phyloP scores from a whole-genome alignment of 2,329 filamentous ascomycete species.

The Colletotrichum caudatum region DNA sequence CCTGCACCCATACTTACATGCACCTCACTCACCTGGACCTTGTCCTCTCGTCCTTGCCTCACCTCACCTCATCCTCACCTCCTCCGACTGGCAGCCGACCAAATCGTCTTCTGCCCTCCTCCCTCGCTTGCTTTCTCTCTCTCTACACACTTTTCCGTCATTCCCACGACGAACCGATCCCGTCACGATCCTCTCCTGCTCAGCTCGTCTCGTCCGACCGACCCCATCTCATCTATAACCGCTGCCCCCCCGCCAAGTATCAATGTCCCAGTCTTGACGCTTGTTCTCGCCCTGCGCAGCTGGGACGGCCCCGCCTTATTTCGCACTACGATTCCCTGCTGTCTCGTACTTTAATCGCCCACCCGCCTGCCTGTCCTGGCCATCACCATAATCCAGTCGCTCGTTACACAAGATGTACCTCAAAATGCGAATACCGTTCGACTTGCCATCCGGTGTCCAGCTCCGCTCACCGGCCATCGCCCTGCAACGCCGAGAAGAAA shows the following conservation, averaged over 20 bases:
- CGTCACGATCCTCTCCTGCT: neutral
- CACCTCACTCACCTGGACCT: conserved; percentile 19
- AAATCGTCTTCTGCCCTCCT: neutral
- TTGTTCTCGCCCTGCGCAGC: conserved; percentile 34
- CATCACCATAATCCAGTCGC: conserved; percentile 20
- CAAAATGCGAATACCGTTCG: conserved; percentile 34
- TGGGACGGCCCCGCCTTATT: conserved; percentile 38
- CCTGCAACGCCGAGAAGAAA: conserved; percentile 21
- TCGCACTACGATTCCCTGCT: conserved; percentile 23
- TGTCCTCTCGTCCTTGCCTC: conserved; percentile 11
- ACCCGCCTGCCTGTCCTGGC: conserved; percentile 28
- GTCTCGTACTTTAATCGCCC: conserved; percentile 21
- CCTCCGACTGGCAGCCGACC: neutral
- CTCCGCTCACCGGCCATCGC: neutral
- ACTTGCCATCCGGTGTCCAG: neutral
- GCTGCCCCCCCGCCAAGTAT: conserved; percentile 14
- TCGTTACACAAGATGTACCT: conserved; percentile 39
- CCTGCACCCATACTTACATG: neutral
- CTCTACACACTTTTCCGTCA: neutral
- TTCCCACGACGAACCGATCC: neutral
- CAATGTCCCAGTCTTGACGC: conserved; percentile 37
- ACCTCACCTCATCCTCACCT: conserved; percentile 25
- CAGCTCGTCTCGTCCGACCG: too few species aligned
- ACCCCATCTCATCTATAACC: neutral
- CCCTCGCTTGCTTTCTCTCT: neutral